phyloP scores from a whole-genome alignment of 225 moss, liverwort and hornwort species.

The Pleurozium schreberi region DNA sequence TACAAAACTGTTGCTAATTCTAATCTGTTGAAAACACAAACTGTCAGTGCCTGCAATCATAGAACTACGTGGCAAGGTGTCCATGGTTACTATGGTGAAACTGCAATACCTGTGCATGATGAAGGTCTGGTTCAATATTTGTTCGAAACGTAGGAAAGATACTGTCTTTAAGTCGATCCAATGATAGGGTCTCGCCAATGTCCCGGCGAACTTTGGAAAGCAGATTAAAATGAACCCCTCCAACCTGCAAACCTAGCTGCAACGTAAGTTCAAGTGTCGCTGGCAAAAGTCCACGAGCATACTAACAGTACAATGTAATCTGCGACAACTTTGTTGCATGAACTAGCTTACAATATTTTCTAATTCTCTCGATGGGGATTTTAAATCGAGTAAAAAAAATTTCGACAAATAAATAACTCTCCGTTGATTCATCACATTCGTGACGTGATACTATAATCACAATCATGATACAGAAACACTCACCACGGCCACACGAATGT shows the following conservation, averaged over 20 bases:
- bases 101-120: slow-evolving; percentile 67
- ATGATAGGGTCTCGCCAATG: slow-evolving; percentile 69
- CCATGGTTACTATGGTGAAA: not conserved
- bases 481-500: slow-evolving; percentile 79
- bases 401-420: not conserved
- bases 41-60: slow-evolving; percentile 12
- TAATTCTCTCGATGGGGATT: not conserved
- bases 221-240: slow-evolving; percentile 77
- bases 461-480: slow-evolving; percentile 12
- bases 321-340: not conserved
- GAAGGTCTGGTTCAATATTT: slow-evolving; percentile 76
- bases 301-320: not conserved
- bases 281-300: not conserved
- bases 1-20: slow-evolving; percentile 76
- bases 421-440: not conserved
- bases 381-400: not conserved
- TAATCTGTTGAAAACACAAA: slow-evolving; percentile 43
- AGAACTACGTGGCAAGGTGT: not conserved
- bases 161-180: slow-evolving; percentile 76
- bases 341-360: not conserved
- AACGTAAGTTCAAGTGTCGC: slow-evolving; percentile 3
- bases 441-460: not conserved
- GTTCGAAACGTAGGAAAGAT: slow-evolving; percentile 78
- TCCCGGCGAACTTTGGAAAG: slow-evolving; percentile 83
- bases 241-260: slow-evolving; percentile 49